Base-by-base conservation (phyloP, 495 filamentous ascomycete species). In the Penicillium waksmanii region DNA sequence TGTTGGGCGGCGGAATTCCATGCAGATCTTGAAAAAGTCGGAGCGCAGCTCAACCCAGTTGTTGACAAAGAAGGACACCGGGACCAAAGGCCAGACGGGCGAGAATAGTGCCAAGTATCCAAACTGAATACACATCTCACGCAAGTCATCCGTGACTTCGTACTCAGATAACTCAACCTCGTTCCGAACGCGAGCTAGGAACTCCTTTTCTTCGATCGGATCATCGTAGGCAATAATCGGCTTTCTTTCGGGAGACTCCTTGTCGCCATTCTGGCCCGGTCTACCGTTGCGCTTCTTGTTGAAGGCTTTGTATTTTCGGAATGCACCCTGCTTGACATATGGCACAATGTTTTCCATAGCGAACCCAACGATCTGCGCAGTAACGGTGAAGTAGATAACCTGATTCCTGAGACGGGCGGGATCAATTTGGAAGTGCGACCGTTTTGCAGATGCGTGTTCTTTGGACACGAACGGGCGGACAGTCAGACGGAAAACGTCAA, bases 371-470 rank as follows among this genome's bases (percentile, higher is more conserved):
- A 94, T 86, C 68, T 98, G 95, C 0, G 94, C 95, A 1, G 95
- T 98, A 12, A 98, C 92, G 0, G 95, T 94, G 70, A 97, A 96
- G 72, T 98, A 98, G 65, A 98, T 90, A 56, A 98, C 90, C 72
- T 98, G 96, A 52, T 96, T 94, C 51, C 85, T 88, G 7, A 98
- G 82, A 25, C 95, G 81, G 61, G 85, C 82, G 0, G 93, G 92
- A 69, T 98, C 91, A 70, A 98, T 91, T 38, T 84, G 76, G 78
- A 97, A 98, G 13, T 81, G 76, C 7, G 73, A 63, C 56, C 85
- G 77, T 10, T 87, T 85, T 3, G 79, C 66, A 21, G 73, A 67
- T 44, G 91, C 75, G 51, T 92, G 79, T 55, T 91, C 87, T 57
- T 87, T 84, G 42, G 87, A 81, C 1, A 88, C 88, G 66, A 96